phyloP scores from a whole-genome alignment of 179 eudicot species.

The Sideroxylon spinosum region DNA sequence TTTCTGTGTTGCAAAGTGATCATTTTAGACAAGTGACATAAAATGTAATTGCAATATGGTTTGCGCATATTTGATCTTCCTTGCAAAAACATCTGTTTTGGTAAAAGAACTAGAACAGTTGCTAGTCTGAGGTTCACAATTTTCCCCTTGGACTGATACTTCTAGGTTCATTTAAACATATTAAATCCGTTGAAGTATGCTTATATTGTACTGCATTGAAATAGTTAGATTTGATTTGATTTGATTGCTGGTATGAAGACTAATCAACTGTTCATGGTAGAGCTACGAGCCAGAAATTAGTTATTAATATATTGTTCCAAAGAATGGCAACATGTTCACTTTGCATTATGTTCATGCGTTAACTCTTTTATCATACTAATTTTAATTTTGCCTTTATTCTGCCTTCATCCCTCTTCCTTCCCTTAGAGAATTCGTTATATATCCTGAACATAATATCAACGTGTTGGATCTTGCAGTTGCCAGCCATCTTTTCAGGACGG shows the following conservation, averaged over 20 bases:
- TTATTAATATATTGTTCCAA: not conserved
- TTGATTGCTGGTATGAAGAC: too few relatives aligned
- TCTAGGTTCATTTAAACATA: not conserved
- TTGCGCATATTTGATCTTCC: not conserved
- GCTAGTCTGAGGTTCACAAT: not conserved
- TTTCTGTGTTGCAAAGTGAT: too few relatives aligned
- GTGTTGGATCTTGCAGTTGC: constrained; percentile 36
- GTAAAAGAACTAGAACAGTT: not conserved
- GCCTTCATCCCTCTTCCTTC: not conserved
- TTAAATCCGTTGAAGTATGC: not conserved
- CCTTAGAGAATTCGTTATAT: not conserved
- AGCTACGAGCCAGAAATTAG: not conserved
- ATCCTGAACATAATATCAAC: not conserved
- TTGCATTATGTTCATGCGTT: not conserved
- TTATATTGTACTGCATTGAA: too few relatives aligned
- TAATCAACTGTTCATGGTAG: not conserved
- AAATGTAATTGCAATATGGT: not conserved
- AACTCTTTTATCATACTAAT: not conserved
- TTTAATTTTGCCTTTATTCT: not conserved
- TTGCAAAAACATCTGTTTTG: not conserved
- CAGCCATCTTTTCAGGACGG: constrained; percentile 54
- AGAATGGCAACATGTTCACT: constrained; percentile 3
- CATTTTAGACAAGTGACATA: not conserved
- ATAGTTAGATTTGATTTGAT: too few relatives aligned
- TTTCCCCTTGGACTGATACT: not conserved